phyloP scores from a whole-genome alignment of 2,329 filamentous ascomycete species.

The Fusarium sp. region DNA sequence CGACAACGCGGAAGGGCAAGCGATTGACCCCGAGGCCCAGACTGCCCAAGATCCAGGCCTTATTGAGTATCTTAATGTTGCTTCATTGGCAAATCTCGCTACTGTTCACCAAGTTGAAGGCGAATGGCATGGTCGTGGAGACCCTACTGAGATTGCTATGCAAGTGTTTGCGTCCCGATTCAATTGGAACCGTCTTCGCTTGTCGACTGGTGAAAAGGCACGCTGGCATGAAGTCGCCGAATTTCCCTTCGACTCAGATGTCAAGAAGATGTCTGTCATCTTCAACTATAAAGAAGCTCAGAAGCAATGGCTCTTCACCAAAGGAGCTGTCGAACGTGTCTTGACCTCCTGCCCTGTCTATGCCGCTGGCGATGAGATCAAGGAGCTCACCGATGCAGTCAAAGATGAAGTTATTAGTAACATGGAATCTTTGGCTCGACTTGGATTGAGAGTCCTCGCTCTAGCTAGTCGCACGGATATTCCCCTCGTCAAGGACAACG shows the following conservation, averaged over 20 bases:
- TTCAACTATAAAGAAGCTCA: slow-evolving; percentile 63
- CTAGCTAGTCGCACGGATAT: slow-evolving; percentile 70
- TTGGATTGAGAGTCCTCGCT: slow-evolving; percentile 79
- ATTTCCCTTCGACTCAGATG: slow-evolving; percentile 80
- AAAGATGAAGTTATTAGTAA: slow-evolving; percentile 73
- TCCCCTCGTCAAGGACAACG: slow-evolving; percentile 52
- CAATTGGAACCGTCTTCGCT: slow-evolving; percentile 70
- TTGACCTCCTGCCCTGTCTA: slow-evolving; percentile 73
- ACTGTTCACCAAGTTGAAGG: slow-evolving; percentile 69
- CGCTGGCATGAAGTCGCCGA: slow-evolving; percentile 74
- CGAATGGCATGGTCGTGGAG: slow-evolving; percentile 75
- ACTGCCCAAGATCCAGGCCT: slow-evolving; percentile 65
- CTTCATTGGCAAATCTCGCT: slow-evolving; percentile 76
- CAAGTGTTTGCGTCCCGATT: slow-evolving; percentile 82
- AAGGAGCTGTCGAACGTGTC: slow-evolving; percentile 79
- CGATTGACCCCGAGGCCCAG: slow-evolving; percentile 49
- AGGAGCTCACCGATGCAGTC: slow-evolving; percentile 67
- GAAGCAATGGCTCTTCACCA: slow-evolving; percentile 70
- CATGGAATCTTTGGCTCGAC: slow-evolving; percentile 77
- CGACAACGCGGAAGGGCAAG: slow-evolving; percentile 49
- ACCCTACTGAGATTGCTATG: slow-evolving; percentile 79
- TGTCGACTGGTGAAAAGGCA: slow-evolving; percentile 65
- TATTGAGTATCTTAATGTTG: slow-evolving; percentile 72
- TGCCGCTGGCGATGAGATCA: slow-evolving; percentile 59
- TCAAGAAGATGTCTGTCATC: slow-evolving; percentile 84